Evolutionary conservation across 2,329 filamentous ascomycete genomes (phyloP), one percentile per base, ranked within the genome.

Genomic region (Aureobasidium sp.): DNA sequence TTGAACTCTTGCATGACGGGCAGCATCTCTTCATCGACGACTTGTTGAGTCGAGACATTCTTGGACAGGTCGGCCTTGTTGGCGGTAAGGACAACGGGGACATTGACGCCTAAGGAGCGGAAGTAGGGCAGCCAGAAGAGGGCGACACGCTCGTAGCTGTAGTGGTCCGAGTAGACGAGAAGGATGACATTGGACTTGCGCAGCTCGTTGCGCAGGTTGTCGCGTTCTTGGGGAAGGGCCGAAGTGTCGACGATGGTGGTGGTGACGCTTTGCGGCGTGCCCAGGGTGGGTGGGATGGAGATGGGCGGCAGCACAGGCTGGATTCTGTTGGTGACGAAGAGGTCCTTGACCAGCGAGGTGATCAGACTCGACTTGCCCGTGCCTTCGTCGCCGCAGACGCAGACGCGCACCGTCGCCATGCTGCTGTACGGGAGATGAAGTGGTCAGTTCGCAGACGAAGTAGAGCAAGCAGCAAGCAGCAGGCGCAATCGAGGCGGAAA

Each of bases 61-160:
- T 83, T 84, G 3, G 86, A 84, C 59, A 97, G 79, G 69, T 99
- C 94, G n/a, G 91, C 90, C 75, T 99, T 99, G 79, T 97, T 97
- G 71, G 94, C 91, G 71, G 94, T 97, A 62, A 99, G 79, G 48
- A 99, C 92, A 11, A 99, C 94, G 0, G 94, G 94, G 21, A 99
- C 91, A 72, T 99, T 99, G 72, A 99, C 94, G n/a, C 94, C 94
- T 42, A 99, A 83, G 4, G 92, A 96, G 64, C 94, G 89, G 72
- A 99, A 97, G 75, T 97, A 95, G 11, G 94, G 94, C 84, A 99
- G 89, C 94, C 94, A 99, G 75, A 97, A 99, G 49, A 99, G 81
- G 3, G 93, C 94, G 3, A 99, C 92, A 41, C 94, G 83, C 73
- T 99, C 94, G 78, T 97, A 99, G 81, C 92, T 97, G 79, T 99